A percentile compares a stretch with the other conserved stretches of the same genome.
Conservation (phyloP, 2,329 filamentous ascomycete genomes). For the Huntiella moniliformis region DNA sequence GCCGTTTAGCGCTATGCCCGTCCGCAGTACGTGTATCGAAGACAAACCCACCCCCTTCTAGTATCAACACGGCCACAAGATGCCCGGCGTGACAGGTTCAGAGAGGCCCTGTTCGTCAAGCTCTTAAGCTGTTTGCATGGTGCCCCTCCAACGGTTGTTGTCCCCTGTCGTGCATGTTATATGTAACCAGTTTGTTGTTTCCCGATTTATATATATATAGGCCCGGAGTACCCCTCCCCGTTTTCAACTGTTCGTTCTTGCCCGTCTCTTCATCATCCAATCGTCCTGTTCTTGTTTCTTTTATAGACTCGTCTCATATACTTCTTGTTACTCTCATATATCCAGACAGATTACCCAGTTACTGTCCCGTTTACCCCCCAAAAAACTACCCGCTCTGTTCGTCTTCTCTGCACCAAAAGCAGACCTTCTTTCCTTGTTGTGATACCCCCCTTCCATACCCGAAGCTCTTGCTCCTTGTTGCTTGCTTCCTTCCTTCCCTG, state of each 20-base stretch:
- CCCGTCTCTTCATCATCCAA: not conserved
- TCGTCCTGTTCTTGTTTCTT: not conserved
- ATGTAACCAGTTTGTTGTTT: too few relatives aligned
- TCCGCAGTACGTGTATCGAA: too few relatives aligned
- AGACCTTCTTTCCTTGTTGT: slow-evolving; percentile 11
- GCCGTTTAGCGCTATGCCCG: too few relatives aligned
- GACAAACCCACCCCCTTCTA: too few relatives aligned
- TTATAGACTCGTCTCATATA: not conserved
- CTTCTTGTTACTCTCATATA: not conserved
- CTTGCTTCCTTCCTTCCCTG: slow-evolving; percentile 6
- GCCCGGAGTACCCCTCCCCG: not conserved
- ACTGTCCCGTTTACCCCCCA: too few relatives aligned
- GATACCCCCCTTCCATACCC: slow-evolving; percentile 7
- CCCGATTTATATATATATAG: too few relatives aligned
- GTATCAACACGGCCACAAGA: too few relatives aligned
- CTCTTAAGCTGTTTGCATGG: too few relatives aligned
- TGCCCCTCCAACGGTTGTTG: too few relatives aligned
- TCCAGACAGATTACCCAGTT: not conserved
- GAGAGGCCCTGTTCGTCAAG: too few relatives aligned
- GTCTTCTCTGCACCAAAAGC: not conserved
- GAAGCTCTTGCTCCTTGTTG: slow-evolving; percentile 5
- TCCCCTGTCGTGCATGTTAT: too few relatives aligned
- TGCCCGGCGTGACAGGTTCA: too few relatives aligned
- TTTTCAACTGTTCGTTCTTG: not conserved
- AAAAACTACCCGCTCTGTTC: not conserved